phyloP scores from a whole-genome alignment of 2,329 filamentous ascomycete genomes.

The Cryphonectria naterciae region DNA sequence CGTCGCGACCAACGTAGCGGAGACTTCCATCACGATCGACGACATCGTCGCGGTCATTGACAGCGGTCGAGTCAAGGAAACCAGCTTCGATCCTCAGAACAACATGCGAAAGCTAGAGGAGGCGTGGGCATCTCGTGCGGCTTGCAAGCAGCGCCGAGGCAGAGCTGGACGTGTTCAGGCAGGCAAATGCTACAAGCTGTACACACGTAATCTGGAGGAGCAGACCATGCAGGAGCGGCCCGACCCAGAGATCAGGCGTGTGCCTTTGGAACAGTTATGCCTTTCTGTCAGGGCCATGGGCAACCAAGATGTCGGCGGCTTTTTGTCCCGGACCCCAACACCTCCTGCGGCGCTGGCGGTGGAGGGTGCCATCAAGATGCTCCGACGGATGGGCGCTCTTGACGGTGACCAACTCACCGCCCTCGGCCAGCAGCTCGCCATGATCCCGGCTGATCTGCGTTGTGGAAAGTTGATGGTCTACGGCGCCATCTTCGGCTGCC shows the following conservation, averaged over 20 bases:
- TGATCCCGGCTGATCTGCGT: slow-evolving; percentile 90
- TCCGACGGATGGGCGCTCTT: slow-evolving; percentile 85
- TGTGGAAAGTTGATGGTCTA: slow-evolving; percentile 96
- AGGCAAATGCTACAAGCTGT: slow-evolving; percentile 94
- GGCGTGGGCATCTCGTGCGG: slow-evolving; percentile 91
- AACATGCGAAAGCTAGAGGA: slow-evolving; percentile 96
- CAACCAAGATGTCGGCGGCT: slow-evolving; percentile 76
- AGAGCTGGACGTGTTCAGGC: slow-evolving; percentile 91
- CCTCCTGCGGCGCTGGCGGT: slow-evolving; percentile 86
- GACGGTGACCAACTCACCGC: slow-evolving; percentile 87
- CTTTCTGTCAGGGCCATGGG: slow-evolving; percentile 96
- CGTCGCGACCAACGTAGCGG: slow-evolving; percentile 93
- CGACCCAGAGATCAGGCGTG: slow-evolving; percentile 90
- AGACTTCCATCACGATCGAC: slow-evolving; percentile 98
- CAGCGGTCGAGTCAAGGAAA: slow-evolving; percentile 94
- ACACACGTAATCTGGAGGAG: slow-evolving; percentile 79
- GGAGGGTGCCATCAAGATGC: slow-evolving; percentile 77
- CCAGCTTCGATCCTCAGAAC: slow-evolving; percentile 85
- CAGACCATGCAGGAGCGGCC: slow-evolving; percentile 84
- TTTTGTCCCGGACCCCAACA: slow-evolving; percentile 84
- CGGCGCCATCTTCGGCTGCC: slow-evolving; percentile 88
- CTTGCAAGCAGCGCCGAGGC: slow-evolving; percentile 91
- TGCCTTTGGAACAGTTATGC: slow-evolving; percentile 92
- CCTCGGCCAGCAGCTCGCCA: slow-evolving; percentile 87
- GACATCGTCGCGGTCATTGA: slow-evolving; percentile 97